Evolutionary conservation across 2,329 filamentous ascomycete genomes (phyloP), one percentile per base, ranked within the genome.

Genomic region (Pseudocercospora eumusae): DNA sequence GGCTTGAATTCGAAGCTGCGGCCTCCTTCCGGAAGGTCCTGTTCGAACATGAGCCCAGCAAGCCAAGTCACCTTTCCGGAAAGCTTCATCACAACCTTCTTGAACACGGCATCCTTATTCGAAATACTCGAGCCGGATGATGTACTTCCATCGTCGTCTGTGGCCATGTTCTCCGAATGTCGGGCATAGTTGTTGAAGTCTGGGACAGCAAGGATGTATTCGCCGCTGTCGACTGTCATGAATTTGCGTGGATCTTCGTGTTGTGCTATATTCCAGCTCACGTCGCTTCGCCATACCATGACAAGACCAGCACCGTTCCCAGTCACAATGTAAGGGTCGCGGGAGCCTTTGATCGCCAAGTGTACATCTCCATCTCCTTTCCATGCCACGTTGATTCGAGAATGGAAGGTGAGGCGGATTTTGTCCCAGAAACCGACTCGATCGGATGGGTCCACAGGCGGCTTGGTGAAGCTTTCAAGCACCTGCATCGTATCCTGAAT

Each of bases 401-500:
- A 98, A 76, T 99, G 95, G 75, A 97, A 96, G 70, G 89, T 93
- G 40, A 99, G 83, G 59, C 95, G 85, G 56, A 99, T 93, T 81
- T 99, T 99, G 78, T 99, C 95, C 95, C 95, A 99, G 79, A 99
- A 99, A 2, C 95, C 95, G 52, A 96, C 92, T 60, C 90, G 85
- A 67, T 99, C 96, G 0, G 95, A 98, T 0, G 91, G 89, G 75
- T 99, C 96, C 27, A 97, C 83, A 66, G 93, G 93, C 7, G 93
- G 92, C 74, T 99, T 99, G 0, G 93, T 97, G 75, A 99, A 98
- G 2, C 91, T 93, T 77, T 99, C 95, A 64, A 99, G 90, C 25
- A 93, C 93, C 85, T 98, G 97, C 95, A 99, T 99, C 90, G 98
- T 96, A 73, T 99, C 96, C 75, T 99, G 95, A 54, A 99, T 93